Evolutionary conservation across 23 red algal species (phyloP).

Genomic region (Gracilariopsis chorda): DNA sequence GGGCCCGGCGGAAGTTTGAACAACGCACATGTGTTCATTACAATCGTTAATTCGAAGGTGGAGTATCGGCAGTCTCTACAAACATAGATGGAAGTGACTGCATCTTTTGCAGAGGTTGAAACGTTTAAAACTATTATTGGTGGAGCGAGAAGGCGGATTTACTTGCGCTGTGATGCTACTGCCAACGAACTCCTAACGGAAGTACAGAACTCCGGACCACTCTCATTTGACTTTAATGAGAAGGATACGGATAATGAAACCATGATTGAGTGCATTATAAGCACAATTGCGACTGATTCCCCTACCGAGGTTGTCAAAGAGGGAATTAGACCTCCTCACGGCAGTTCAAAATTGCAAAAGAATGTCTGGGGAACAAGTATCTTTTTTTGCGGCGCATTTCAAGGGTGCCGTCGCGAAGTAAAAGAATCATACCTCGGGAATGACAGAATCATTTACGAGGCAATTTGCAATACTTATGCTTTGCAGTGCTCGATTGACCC

Average conservation of each 20-base stretch:
- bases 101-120: slow-evolving; percentile 27
- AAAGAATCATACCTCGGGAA: neutral
- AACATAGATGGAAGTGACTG: neutral
- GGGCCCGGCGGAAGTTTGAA: neutral
- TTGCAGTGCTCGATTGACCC: neutral
- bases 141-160: neutral
- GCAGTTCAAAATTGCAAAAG: neutral
- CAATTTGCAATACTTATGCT: neutral
- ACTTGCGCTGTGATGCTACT: slow-evolving; percentile 16
- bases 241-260: neutral
- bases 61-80: neutral
- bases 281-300: slow-evolving; percentile 13
- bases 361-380: neutral
- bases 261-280: slow-evolving; percentile 18
- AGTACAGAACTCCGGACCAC: neutral
- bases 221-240: slow-evolving; percentile 12
- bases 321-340: slow-evolving; percentile 30
- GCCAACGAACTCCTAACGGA: slow-evolving; percentile 10
- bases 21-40: neutral
- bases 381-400: neutral
- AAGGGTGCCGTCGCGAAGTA: neutral
- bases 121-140: neutral
- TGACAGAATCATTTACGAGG: neutral
- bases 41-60: neutral
- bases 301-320: slow-evolving; percentile 2